Base-by-base conservation (phyloP, 2,329 filamentous ascomycete species). In the Fusarium albosuccineum region DNA sequence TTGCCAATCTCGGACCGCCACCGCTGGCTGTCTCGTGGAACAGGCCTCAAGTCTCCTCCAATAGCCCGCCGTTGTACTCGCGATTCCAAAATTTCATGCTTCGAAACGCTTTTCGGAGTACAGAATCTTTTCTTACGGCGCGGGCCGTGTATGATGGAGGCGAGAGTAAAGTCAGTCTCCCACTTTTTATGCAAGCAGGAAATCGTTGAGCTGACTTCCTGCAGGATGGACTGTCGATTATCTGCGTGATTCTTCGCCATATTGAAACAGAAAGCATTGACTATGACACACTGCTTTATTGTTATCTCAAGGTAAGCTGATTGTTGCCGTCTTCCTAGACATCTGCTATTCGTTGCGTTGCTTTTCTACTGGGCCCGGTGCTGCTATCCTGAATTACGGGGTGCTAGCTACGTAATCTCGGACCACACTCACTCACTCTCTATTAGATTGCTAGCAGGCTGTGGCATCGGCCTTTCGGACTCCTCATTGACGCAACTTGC, bases 21-120 rank as follows among this genome's bases (percentile, higher is more conserved):
- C 89, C 89, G 2, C 80, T 91, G 66, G 88, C 89, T 44, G 87
- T 91, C 7, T 90, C 89, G 1, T 91, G 89, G 88, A 91, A 91
- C 66, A 82, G 89, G 50, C 89, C 89, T 9, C 84, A 86, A 50
- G 87, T 91, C n/a, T 86, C 87, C 1, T 76, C 83, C 27, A 92
- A 91, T 66, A 86, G 79, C 16, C 89, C 89, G 5, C 86, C 87
- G 1, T 80, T 86, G 7, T 92, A 91, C 74, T 91, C 89, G 3
- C 82, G 88, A 26, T 92, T 92, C 67, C 89, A 92, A 67, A 87
- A 91, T 67, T 92, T 92, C 71, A 92, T 92, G 89, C 82, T 92
- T 45, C 85, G 86, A 16, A 91, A 91, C 73, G 89, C 89, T 2
- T 89, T 89, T 66, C 84, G 87, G 37, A 87, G 86, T 67, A 87